These are phyloP conservation scores for Apiospora saccharicola DNA, from an alignment of 2,329 filamentous ascomycete species.

Conservation along the genomic window DNA sequence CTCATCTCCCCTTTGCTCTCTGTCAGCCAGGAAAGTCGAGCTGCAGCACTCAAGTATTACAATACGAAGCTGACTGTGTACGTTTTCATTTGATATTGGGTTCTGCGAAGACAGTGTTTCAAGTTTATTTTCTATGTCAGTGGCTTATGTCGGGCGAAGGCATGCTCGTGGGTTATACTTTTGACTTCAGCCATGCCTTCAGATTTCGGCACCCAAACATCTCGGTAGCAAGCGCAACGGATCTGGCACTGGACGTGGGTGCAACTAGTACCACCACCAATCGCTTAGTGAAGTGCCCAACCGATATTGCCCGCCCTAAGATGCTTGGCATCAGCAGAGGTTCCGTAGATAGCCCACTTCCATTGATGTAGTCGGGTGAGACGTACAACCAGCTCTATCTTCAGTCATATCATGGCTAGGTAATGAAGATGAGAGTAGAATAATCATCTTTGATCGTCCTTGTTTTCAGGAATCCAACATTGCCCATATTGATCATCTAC, in stretches of 20 bases:
- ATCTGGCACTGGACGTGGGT: too few species aligned
- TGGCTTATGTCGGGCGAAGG: background rate
- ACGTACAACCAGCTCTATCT: background rate
- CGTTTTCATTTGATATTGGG: background rate
- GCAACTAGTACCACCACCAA: background rate
- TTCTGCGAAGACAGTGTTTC: background rate
- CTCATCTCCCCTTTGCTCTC: background rate
- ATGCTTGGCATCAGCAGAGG: conserved; percentile 1
- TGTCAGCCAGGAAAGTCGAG: background rate
- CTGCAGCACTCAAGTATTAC: background rate
- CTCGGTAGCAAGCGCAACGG: background rate
- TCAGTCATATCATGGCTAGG: background rate
- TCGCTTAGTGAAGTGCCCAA: background rate
- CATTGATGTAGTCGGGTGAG: too few species aligned
- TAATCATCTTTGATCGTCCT: too few species aligned
- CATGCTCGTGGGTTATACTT: background rate
- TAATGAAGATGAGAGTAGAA: background rate
- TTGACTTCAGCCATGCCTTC: background rate
- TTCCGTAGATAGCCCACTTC: background rate
- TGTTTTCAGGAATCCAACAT: background rate
- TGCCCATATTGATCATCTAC: background rate
- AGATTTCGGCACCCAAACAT: background rate
- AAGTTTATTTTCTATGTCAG: background rate
- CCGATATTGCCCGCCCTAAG: background rate
- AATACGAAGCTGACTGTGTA: background rate